Base-by-base conservation (phyloP, 2,329 filamentous ascomycete species). In the Colletotrichum scovillei region DNA sequence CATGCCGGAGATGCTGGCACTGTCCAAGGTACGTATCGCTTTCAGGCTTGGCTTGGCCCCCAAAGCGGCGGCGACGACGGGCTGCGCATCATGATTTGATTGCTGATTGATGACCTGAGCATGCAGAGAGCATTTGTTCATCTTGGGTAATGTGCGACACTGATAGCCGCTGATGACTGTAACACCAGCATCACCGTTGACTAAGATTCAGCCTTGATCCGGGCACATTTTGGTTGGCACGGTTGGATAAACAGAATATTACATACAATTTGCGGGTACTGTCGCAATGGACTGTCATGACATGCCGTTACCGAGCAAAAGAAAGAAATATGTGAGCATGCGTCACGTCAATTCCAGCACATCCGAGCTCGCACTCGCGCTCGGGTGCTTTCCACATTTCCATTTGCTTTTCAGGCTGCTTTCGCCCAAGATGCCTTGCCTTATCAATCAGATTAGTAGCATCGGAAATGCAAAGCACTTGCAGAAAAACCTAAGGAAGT, bases 381-480 rank as follows among this genome's bases (percentile, higher is more conserved):
- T 68, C 64, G 52, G 63, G 22, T 38, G 24, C 12, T 24, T 7
- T 16, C 28, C 5, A 35, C 11, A 12, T 35, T 35, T 35, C 32
- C 32, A 12, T 42, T 22, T 46, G 16, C n/a, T 6, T 22, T 30
- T 30, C 28, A 19, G 53, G 55, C 28, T 30, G 58, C 14, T 63
- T 53, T 42, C 69, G 63, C 69, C 68, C 49, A 42, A 42, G 38
- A 42, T 42, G 38, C 38, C 42, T 5, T 49, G 19, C 42, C 42
- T 72, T 72, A 72, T 69, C 66, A 72, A 72, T 72, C 66, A 55
- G 42, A 49, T 49, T 49, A 49, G 8, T 9, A 49, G 22, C 62
- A 63, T 46, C 56, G 14, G n/a, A 38, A 28, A 64, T 32, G 35
- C 26, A 22, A 19, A 19, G 30, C n/a, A 46, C 38, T 16, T 32